Evolutionary conservation across 1,284 basidiomycete genomes (phyloP).

Genomic region (Exobasidium cylindrosporum): DNA sequence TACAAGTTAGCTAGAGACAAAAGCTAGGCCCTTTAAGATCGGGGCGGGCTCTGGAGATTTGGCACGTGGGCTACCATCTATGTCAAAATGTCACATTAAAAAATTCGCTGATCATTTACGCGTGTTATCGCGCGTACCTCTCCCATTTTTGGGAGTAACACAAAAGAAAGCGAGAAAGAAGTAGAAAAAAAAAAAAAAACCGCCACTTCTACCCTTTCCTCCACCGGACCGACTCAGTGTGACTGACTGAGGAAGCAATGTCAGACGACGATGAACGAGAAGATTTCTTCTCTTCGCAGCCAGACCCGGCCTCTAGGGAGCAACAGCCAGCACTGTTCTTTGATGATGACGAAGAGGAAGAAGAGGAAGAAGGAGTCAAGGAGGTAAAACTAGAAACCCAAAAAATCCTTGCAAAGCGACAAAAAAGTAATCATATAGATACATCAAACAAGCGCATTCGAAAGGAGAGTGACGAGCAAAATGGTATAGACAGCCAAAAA

Average conservation of each 20-base stretch:
- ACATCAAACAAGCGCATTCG: background rate
- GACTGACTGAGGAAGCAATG: background rate
- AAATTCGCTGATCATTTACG: too few relatives aligned
- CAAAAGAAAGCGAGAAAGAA: too few relatives aligned
- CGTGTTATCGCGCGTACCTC: background rate
- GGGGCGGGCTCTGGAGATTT: too few relatives aligned
- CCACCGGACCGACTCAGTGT: background rate
- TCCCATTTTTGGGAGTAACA: too few relatives aligned
- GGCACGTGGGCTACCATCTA: too few relatives aligned
- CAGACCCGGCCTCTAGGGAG: background rate
- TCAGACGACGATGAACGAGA: background rate
- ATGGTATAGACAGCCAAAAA: background rate
- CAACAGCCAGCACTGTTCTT: background rate
- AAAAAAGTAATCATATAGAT: background rate
- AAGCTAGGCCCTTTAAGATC: too few relatives aligned
- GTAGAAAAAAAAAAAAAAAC: background rate
- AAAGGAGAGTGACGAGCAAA: background rate
- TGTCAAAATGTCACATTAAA: too few relatives aligned
- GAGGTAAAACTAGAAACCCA: background rate
- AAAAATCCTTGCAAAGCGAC: background rate
- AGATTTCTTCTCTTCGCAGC: background rate
- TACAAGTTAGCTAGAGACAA: too few relatives aligned
- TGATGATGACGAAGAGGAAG: constrained; percentile 5
- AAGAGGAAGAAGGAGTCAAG: background rate
- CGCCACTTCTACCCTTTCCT: background rate